Evolutionary conservation across 176 grass and related monocot genomes (phyloP).

Genomic region (Triticum monococcum): DNA sequence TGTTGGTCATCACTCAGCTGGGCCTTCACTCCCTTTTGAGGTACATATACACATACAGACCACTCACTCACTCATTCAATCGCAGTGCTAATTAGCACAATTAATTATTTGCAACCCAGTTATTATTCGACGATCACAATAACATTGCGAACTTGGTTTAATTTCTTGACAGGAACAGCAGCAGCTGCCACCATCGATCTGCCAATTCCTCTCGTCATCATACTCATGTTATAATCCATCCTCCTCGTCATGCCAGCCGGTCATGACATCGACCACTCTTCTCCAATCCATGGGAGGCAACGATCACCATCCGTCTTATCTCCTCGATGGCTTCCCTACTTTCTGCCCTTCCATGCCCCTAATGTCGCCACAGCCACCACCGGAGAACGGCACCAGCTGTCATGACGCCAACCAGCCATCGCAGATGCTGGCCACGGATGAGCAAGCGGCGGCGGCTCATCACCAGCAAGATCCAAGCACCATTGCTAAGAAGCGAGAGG

Average conservation of each 20-base stretch:
- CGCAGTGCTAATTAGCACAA: too few species aligned
- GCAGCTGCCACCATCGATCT: constrained; percentile 1
- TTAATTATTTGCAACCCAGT: too few species aligned
- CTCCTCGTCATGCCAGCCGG: neutral
- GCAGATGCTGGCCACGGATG: neutral
- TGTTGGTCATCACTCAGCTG: neutral
- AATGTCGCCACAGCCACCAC: neutral
- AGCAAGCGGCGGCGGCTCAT: neutral
- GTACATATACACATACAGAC: neutral
- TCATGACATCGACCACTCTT: constrained; percentile 3
- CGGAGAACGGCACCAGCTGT: neutral
- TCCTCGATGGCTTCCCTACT: constrained; percentile 19
- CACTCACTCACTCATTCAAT: neutral
- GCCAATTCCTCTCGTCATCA: neutral
- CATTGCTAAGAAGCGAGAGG: constrained; percentile 29
- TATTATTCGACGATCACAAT: too few species aligned
- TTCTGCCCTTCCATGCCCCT: constrained; percentile 4
- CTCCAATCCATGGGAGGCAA: constrained; percentile 1
- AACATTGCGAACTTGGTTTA: neutral
- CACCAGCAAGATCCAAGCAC: neutral
- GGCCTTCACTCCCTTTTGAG: neutral
- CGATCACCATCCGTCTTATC: neutral
- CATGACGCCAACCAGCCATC: neutral
- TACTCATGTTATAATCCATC: constrained; percentile 5
- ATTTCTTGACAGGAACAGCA: neutral